phyloP scores from a whole-genome alignment of 1,139 yeast species.

The Petasospora fabianii region DNA sequence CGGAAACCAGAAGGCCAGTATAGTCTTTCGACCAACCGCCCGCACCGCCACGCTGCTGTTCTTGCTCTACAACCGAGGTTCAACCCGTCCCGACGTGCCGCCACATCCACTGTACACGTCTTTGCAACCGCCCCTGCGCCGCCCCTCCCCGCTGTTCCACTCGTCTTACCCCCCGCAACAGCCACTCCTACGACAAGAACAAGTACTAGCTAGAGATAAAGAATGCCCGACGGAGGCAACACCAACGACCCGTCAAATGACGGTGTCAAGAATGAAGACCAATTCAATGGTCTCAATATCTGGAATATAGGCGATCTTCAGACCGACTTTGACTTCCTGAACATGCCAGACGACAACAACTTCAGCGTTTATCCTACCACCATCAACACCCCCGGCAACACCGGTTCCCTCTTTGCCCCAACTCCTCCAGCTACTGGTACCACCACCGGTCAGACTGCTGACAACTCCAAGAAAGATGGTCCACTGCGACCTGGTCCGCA shows the following conservation, averaged over 20 bases:
- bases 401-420: slow-evolving; percentile 14
- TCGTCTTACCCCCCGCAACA: no score
- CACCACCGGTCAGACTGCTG: not conserved
- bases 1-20: no score
- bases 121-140: no score
- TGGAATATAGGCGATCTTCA: slow-evolving; percentile 18
- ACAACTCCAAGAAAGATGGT: slow-evolving; percentile 2
- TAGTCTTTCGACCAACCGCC: no score
- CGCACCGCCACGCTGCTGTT: no score
- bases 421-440: slow-evolving; percentile 11
- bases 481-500: slow-evolving; percentile 5
- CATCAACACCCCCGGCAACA: slow-evolving; percentile 15
- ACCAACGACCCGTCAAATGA: not conserved
- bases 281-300: slow-evolving; percentile 12
- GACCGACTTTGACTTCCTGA: slow-evolving; percentile 31
- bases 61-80: no score
- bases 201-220: slow-evolving; percentile 1
- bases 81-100: no score
- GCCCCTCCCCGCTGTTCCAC: no score
- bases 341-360: slow-evolving; percentile 25
- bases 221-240: slow-evolving; percentile 4
- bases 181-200: no score
- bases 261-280: not conserved
- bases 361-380: slow-evolving; percentile 21
- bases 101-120: no score